phyloP scores from a whole-genome alignment of 2,329 filamentous ascomycete species.

The Madurella mycetomatis region DNA sequence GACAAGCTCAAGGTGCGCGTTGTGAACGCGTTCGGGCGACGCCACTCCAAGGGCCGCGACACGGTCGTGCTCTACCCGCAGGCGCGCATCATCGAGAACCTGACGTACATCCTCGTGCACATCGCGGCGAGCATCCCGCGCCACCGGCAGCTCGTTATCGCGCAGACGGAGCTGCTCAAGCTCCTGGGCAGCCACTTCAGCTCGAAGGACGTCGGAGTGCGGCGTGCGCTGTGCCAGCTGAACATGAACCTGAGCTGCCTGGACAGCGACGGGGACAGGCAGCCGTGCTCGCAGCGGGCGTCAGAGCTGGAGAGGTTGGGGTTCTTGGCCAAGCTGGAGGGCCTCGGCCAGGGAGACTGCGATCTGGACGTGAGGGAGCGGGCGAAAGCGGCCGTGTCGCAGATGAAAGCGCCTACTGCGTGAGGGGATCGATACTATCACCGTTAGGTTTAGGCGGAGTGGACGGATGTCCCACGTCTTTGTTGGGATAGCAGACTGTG shows the following conservation, averaged over 20 bases:
- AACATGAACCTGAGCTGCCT: constrained; percentile 81
- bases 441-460: neutral
- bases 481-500: neutral
- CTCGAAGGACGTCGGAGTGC: constrained; percentile 68
- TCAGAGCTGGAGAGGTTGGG: constrained; percentile 66
- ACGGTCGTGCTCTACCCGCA: constrained; percentile 53
- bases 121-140: constrained; percentile 76
- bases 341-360: constrained; percentile 58
- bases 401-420: constrained; percentile 50
- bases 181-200: constrained; percentile 68
- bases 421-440: neutral
- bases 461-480: neutral
- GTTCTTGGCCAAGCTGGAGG: constrained; percentile 61
- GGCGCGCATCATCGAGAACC: constrained; percentile 68
- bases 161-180: constrained; percentile 70
- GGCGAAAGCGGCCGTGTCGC: constrained; percentile 72
- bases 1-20: constrained; percentile 67
- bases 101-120: constrained; percentile 80
- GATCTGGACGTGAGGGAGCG: constrained; percentile 81
- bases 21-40: constrained; percentile 49
- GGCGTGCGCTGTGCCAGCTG: constrained; percentile 75
- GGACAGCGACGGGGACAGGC: constrained; percentile 66
- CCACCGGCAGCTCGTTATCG: constrained; percentile 72
- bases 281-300: constrained; percentile 62
- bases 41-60: constrained; percentile 24